phyloP scores from a whole-genome alignment of 371 early-diverging fungal genomes.

The Parasitella parasitica region DNA sequence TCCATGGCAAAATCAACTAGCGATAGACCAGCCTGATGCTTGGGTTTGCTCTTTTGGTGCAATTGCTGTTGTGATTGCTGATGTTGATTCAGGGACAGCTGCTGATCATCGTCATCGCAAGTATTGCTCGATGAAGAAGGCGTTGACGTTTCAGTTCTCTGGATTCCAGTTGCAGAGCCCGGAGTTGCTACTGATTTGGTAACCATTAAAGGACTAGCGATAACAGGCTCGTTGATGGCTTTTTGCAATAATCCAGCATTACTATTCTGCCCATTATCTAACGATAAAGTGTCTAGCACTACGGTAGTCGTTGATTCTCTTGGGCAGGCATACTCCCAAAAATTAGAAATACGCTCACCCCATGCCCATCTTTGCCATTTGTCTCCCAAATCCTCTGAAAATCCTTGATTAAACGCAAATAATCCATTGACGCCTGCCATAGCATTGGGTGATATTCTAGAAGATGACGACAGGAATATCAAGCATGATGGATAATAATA shows the following conservation, averaged over 20 bases:
- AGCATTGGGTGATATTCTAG: slow-evolving; percentile 24
- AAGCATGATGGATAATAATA: slow-evolving; percentile 27
- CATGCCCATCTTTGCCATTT: slow-evolving; percentile 45
- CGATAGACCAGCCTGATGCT: slow-evolving; percentile 7
- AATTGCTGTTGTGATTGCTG: slow-evolving; percentile 1
- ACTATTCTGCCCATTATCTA: neutral
- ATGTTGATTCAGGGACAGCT: neutral
- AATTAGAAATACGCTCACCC: slow-evolving; percentile 20
- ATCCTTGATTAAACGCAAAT: slow-evolving; percentile 34
- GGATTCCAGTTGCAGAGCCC: slow-evolving; percentile 1
- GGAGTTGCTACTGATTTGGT: slow-evolving; percentile 33
- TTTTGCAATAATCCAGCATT: slow-evolving; percentile 22
- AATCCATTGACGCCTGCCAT: slow-evolving; percentile 39
- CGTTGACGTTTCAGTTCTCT: neutral
- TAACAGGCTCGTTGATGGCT: slow-evolving; percentile 29
- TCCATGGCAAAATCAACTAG: slow-evolving; percentile 22
- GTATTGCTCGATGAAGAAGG: neutral
- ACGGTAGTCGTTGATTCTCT: neutral
- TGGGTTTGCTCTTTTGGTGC: neutral
- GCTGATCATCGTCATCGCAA: neutral
- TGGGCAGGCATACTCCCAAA: slow-evolving; percentile 23
- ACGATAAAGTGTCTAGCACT: slow-evolving; percentile 15
- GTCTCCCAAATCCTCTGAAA: slow-evolving; percentile 41
- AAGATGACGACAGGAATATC: slow-evolving; percentile 32
- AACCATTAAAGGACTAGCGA: slow-evolving; percentile 36